phyloP scores from a whole-genome alignment of 2,329 filamentous ascomycete species.

The Epicoccum nigrum region DNA sequence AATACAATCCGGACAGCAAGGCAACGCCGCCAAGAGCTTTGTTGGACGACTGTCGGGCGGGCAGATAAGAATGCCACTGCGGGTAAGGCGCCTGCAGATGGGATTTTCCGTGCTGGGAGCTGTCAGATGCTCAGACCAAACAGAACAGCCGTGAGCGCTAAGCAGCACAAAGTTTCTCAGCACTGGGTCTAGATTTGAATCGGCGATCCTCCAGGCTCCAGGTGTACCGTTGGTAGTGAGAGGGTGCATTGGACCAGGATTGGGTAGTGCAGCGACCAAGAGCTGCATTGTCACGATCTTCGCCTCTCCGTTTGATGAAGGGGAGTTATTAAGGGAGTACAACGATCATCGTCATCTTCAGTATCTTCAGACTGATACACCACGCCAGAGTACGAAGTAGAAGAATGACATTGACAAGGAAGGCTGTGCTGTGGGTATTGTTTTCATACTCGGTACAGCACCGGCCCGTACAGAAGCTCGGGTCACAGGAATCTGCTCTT shows the following conservation, averaged over 20 bases:
- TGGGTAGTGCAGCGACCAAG: slow-evolving; percentile 18
- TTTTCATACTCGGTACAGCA: background rate
- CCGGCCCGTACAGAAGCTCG: slow-evolving; percentile 4
- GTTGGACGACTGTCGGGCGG: slow-evolving; percentile 1
- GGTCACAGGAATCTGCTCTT: slow-evolving; percentile 2
- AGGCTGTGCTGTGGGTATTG: background rate
- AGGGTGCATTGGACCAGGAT: slow-evolving; percentile 14
- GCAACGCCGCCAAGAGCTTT: background rate
- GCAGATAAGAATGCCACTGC: slow-evolving; percentile 19
- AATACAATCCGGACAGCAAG: background rate
- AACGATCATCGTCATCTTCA: background rate
- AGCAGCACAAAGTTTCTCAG: slow-evolving; percentile 15
- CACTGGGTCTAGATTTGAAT: slow-evolving; percentile 18
- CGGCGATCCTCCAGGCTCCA: slow-evolving; percentile 10
- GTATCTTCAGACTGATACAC: background rate
- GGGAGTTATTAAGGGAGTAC: background rate
- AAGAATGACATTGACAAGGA: no score
- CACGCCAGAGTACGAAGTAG: background rate
- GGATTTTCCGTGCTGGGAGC: slow-evolving; percentile 12
- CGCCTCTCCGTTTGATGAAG: slow-evolving; percentile 1
- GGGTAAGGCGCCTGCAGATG: slow-evolving; percentile 18
- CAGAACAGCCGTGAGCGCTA: slow-evolving; percentile 15
- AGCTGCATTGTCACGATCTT: slow-evolving; percentile 11
- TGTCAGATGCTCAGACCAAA: slow-evolving; percentile 9
- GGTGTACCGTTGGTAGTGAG: slow-evolving; percentile 9